phyloP scores from a whole-genome alignment of 352 stramenopile genomes.

The Globisporangium megalacanthum region DNA sequence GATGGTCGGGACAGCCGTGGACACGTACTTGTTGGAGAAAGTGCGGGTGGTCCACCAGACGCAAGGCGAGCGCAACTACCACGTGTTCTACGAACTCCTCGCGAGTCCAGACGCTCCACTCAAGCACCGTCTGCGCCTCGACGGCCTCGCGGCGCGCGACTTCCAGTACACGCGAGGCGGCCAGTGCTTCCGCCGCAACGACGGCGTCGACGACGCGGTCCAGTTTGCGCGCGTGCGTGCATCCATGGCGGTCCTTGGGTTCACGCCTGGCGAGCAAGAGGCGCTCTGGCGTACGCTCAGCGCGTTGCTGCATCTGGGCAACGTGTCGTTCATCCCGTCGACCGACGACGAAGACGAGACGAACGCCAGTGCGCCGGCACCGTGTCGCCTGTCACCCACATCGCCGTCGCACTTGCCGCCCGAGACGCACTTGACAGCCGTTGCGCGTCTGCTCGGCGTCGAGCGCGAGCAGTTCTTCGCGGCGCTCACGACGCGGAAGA shows the following conservation, averaged over 20 bases:
- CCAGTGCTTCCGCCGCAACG: conserved; percentile 59
- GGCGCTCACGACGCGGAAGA: conserved; percentile 59
- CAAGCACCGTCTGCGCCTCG: conserved; percentile 37
- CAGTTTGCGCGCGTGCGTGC: conserved; percentile 58
- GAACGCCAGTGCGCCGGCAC: conserved; percentile 28
- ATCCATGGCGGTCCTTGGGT: conserved; percentile 73
- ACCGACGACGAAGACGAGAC: conserved; percentile 47
- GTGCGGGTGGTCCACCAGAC: conserved; percentile 81
- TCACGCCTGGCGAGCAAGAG: conserved; percentile 49
- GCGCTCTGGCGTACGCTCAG: conserved; percentile 67
- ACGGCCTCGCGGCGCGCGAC: conserved; percentile 27
- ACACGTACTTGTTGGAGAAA: conserved; percentile 94
- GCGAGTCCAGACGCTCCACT: conserved; percentile 39
- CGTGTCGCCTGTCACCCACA: conserved; percentile 26
- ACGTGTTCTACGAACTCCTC: conserved; percentile 80
- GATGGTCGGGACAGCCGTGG: conserved; percentile 67
- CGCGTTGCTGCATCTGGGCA: conserved; percentile 81
- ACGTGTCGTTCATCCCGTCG: conserved; percentile 58
- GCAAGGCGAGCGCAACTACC: conserved; percentile 71
- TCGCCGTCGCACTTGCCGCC: conserved; percentile 32
- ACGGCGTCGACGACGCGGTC: conserved; percentile 53
- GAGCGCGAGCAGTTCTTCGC: conserved; percentile 42
- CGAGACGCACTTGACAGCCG: conserved; percentile 32
- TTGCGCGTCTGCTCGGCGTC: conserved; percentile 37
- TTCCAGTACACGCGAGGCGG: conserved; percentile 70